Percentiles rank a stretch among this genome's conserved stretches.
Conservation (phyloP, 441 rosid species). For the Adansonia madagascariensis region DNA sequence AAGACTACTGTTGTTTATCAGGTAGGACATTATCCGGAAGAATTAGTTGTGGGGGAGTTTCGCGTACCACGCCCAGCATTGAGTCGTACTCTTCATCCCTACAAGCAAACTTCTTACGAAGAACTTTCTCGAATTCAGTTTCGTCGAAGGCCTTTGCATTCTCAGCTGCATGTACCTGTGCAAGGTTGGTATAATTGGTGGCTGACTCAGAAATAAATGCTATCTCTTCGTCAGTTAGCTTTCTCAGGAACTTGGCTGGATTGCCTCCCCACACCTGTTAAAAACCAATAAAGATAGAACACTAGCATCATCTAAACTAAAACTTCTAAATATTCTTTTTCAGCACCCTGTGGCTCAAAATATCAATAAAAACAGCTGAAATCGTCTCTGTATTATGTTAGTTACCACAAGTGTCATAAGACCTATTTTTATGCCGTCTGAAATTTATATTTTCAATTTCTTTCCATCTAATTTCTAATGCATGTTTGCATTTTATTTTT, state of each 20-base stretch:
- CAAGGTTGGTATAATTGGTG: slow-evolving; percentile 78
- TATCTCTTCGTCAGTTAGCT: slow-evolving; percentile 72
- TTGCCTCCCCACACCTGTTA: slow-evolving; percentile 95
- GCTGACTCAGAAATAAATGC: slow-evolving; percentile 78
- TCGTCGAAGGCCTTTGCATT: slow-evolving; percentile 77
- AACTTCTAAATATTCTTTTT: neutral
- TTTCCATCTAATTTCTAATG: neutral
- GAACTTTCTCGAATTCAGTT: slow-evolving; percentile 86
- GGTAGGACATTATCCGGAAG: slow-evolving; percentile 65
- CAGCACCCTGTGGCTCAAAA: neutral
- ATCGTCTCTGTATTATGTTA: neutral
- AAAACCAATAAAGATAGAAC: neutral
- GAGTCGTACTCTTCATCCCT: slow-evolving; percentile 86
- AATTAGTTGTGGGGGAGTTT: slow-evolving; percentile 74
- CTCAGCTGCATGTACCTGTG: slow-evolving; percentile 84
- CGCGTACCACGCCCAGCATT: slow-evolving; percentile 80
- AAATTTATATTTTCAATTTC: neutral
- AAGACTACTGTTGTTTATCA: slow-evolving; percentile 51
- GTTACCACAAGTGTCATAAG: neutral
- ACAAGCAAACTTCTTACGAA: slow-evolving; percentile 71
- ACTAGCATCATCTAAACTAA: neutral
- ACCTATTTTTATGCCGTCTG: neutral
- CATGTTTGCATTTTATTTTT: neutral
- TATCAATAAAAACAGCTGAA: neutral
- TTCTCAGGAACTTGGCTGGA: slow-evolving; percentile 89